Percentiles rank a stretch among this genome's conserved stretches.
phyloP scores from a whole-genome alignment of 495 filamentous ascomycete species.

The Margaritispora aquatica region DNA sequence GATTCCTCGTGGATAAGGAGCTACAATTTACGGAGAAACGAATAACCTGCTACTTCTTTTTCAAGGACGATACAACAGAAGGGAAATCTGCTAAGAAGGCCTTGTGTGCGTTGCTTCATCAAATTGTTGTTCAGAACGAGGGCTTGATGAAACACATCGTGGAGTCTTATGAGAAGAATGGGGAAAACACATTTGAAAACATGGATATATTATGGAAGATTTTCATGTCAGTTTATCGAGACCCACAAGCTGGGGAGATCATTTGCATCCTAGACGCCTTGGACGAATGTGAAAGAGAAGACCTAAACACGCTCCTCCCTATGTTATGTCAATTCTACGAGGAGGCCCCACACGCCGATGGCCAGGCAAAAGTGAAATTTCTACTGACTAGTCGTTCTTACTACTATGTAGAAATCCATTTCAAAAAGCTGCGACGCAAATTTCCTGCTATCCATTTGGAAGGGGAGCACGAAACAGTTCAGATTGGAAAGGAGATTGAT shows the following conservation, averaged over 20 bases:
- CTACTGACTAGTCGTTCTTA: constrained; percentile 6
- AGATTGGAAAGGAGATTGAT: constrained; percentile 38
- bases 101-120: constrained; percentile 40
- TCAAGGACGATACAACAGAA: constrained; percentile 46
- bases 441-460: constrained; percentile 23
- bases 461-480: constrained; percentile 32
- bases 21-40: not conserved
- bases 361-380: constrained; percentile 1
- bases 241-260: constrained; percentile 36
- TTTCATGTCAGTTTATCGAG: constrained; percentile 26
- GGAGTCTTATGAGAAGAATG: not conserved
- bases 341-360: too few relatives aligned
- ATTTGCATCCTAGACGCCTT: constrained; percentile 46
- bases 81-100: constrained; percentile 35
- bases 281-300: constrained; percentile 27
- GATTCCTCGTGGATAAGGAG: not conserved
- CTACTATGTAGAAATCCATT: not conserved
- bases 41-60: constrained; percentile 24
- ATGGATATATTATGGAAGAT: constrained; percentile 34
- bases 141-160: constrained; percentile 5
- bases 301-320: not conserved
- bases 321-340: constrained; percentile 5
- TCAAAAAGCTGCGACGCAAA: not conserved
- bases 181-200: not conserved
- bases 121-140: constrained; percentile 26